These are phyloP conservation scores for Oryza longistaminata DNA, from an alignment of 176 grass and related monocot genomes.

Conservation along the genomic window DNA sequence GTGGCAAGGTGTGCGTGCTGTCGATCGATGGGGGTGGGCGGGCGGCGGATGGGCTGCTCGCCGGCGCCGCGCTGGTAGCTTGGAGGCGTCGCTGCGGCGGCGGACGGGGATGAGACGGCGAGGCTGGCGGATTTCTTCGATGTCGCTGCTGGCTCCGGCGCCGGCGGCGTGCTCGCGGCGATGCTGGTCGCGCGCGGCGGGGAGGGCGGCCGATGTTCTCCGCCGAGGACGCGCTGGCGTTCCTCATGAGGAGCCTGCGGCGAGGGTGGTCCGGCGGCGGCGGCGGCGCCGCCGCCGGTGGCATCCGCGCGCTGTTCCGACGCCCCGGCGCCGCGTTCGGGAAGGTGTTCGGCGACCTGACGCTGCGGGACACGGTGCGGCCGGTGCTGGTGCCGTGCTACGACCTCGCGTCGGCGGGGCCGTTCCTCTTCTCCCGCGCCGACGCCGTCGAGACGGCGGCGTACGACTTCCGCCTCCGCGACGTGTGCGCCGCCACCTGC, in stretches of 20 bases:
- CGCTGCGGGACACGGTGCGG: constrained; percentile 68
- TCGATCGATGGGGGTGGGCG: constrained; percentile 85
- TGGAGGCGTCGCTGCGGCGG: constrained; percentile 69
- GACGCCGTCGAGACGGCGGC: constrained; percentile 69
- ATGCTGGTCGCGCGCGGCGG: constrained; percentile 68
- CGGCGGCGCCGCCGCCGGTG: background rate
- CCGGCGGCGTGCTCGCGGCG: constrained; percentile 82
- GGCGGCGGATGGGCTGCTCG: constrained; percentile 70
- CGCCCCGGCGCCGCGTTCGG: constrained; percentile 38
- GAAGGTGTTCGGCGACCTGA: constrained; percentile 65
- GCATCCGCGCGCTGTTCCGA: constrained; percentile 55
- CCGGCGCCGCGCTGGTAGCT: constrained; percentile 59
- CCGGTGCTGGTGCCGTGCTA: constrained; percentile 90
- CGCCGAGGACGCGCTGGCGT: constrained; percentile 69
- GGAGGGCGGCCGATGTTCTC: constrained; percentile 72
- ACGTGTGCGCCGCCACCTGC: constrained; percentile 91
- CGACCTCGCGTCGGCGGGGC: constrained; percentile 63
- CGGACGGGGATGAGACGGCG: constrained; percentile 50
- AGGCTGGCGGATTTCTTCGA: constrained; percentile 86
- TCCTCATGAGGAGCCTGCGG: constrained; percentile 48
- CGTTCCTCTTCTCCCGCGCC: constrained; percentile 92
- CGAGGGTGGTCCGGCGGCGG: constrained; percentile 31
- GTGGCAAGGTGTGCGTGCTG: constrained; percentile 68
- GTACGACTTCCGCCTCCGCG: constrained; percentile 75
- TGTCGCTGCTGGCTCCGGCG: constrained; percentile 78